These are phyloP conservation scores for Lactarius deliciosus DNA, from an alignment of 768 basidiomycete genomes.

Conservation along the genomic window DNA sequence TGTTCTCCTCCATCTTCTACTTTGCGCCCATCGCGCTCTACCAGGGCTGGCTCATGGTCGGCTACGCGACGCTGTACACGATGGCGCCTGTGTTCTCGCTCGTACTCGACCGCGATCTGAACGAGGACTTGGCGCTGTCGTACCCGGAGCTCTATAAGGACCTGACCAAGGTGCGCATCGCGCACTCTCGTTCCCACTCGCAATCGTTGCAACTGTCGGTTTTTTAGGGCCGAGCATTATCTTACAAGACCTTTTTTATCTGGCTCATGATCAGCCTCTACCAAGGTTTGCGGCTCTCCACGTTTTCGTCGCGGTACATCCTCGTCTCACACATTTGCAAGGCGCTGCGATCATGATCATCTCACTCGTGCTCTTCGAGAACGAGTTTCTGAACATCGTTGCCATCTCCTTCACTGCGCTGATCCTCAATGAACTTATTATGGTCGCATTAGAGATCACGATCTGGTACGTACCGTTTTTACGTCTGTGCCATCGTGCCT, in stretches of 20 bases:
- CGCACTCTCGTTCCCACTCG: neutral
- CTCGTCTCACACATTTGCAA: constrained; percentile 36
- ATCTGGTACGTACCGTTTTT: constrained; percentile 62
- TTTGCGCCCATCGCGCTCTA: constrained; percentile 97
- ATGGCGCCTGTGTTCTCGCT: constrained; percentile 99
- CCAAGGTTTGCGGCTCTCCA: constrained; percentile 59
- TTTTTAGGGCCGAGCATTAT: constrained; percentile 84
- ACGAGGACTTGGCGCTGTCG: constrained; percentile 88
- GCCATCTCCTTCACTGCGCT: constrained; percentile 97
- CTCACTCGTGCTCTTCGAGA: constrained; percentile 94
- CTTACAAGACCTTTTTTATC: constrained; percentile 97
- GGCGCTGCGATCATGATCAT: constrained; percentile 99
- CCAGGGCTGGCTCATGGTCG: constrained; percentile 97
- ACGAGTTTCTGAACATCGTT: constrained; percentile 96
- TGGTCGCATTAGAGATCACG: constrained; percentile 97
- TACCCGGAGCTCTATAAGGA: constrained; percentile 99
- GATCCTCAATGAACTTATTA: constrained; percentile 95
- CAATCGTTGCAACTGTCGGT: constrained; percentile 7
- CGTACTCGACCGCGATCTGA: constrained; percentile 93
- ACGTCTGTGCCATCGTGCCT: neutral
- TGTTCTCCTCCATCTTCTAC: constrained; percentile 90
- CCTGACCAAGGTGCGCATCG: constrained; percentile 72
- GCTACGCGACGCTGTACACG: constrained; percentile 94
- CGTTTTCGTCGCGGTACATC: neutral
- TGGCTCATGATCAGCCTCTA: constrained; percentile 98